Evolutionary conservation across 148 eudicot genomes (phyloP).

Genomic region (Spergularia marina): DNA sequence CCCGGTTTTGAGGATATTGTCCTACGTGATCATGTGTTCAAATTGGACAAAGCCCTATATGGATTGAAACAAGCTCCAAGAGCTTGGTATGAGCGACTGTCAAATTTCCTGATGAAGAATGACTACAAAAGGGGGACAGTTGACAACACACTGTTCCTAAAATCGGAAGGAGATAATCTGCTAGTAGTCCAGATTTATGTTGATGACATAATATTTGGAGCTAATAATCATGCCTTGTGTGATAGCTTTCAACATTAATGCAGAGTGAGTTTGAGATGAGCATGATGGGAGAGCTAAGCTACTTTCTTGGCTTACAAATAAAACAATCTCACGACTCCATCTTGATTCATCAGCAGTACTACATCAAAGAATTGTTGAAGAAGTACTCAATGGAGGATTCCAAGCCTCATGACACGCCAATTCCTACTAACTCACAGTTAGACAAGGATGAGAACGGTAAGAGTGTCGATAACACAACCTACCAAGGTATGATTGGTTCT

Average conservation of each 20-base stretch:
- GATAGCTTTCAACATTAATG: neutral
- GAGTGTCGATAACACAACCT: neutral
- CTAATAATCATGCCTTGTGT: neutral
- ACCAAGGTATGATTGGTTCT: conserved; percentile 11
- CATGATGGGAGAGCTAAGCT: conserved; percentile 12
- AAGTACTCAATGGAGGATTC: neutral
- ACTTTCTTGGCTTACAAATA: conserved; percentile 16
- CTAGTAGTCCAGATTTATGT: too few relatives aligned
- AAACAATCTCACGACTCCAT: neutral
- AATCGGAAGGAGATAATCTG: neutral
- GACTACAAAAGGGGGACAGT: neutral
- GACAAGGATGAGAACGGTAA: neutral
- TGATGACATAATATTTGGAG: neutral
- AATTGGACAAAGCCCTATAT: neutral
- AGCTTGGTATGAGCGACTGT: neutral
- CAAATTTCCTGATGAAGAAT: neutral
- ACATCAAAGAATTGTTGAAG: neutral
- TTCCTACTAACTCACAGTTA: neutral
- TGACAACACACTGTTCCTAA: neutral
- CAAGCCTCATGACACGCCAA: neutral
- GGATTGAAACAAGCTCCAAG: neutral
- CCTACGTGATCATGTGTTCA: neutral
- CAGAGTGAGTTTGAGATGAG: conserved; percentile 16
- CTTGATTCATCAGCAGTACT: conserved; percentile 6
- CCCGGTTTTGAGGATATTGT: neutral